Percentiles rank a stretch among this genome's conserved stretches.
Evolutionary conservation across 2,329 filamentous ascomycete species (phyloP).

Genomic region (Ophiognomonia clavigignenti-juglandacearum): DNA sequence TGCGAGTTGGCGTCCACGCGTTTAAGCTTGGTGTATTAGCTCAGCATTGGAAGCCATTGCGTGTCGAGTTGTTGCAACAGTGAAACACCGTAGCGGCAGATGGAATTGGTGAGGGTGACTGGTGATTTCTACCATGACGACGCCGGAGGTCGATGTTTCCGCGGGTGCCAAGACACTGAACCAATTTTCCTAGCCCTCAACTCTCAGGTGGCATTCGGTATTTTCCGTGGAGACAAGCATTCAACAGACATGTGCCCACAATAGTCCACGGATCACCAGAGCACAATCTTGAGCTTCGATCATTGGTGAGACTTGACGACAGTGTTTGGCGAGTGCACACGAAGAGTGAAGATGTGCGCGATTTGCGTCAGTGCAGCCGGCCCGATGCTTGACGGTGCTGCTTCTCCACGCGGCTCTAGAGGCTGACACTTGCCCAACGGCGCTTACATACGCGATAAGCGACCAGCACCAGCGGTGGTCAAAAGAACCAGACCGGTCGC

Average conservation of each 20-base stretch:
- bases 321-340: too few species aligned
- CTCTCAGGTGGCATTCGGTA: background rate
- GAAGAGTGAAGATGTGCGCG: too few species aligned
- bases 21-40: too few species aligned
- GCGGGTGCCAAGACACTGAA: background rate
- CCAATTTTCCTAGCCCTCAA: background rate
- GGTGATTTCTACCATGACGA: conserved; percentile 1
- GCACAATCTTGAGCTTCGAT: too few species aligned
- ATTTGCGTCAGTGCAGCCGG: too few species aligned
- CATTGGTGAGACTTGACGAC: too few species aligned
- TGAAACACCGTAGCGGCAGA: background rate
- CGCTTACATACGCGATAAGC: too few species aligned
- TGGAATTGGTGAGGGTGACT: too few species aligned
- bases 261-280: too few species aligned
- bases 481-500: background rate
- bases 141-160: conserved; percentile 7
- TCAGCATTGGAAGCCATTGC: background rate
- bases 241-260: background rate
- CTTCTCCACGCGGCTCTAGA: too few species aligned
- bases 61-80: background rate
- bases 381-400: too few species aligned
- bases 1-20: background rate
- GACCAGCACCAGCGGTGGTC: background rate
- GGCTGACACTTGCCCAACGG: too few species aligned
- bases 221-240: background rate